Conservation (phyloP, 176 grass and related monocot genomes). For the Chloris gayana region DNA sequence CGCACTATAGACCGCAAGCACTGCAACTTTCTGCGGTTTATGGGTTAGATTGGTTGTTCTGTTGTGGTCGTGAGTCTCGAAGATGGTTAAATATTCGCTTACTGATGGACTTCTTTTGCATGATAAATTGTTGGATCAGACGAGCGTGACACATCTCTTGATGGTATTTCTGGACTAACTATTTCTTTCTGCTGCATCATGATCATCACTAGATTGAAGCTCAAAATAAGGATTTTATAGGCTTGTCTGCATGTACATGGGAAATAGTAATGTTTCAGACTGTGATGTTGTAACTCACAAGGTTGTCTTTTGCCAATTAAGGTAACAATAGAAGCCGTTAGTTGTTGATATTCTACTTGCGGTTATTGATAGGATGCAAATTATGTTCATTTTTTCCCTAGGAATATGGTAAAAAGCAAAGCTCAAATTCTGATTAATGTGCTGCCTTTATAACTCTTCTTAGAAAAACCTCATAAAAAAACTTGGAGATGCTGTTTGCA, state of each 20-base stretch:
- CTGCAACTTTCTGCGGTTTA: background rate
- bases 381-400: background rate
- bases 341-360: background rate
- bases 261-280: background rate
- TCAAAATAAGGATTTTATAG: background rate
- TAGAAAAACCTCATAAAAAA: background rate
- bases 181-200: background rate
- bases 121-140: slow-evolving; percentile 95
- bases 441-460: background rate
- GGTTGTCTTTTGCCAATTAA: background rate
- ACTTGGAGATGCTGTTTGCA: background rate
- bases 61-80: too few species aligned
- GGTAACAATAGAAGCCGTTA: background rate
- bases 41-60: slow-evolving; percentile 14
- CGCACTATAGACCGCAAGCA: background rate
- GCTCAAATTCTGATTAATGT: background rate
- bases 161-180: background rate
- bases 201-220: background rate
- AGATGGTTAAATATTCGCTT: background rate
- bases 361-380: background rate
- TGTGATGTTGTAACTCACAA: background rate
- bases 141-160: slow-evolving; percentile 79
- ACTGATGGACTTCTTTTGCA: slow-evolving; percentile 28
- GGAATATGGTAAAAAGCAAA: background rate
- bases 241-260: slow-evolving; percentile 10